Conservation (phyloP, 805 yeast genomes). For the Lipomyces starkeyi region DNA sequence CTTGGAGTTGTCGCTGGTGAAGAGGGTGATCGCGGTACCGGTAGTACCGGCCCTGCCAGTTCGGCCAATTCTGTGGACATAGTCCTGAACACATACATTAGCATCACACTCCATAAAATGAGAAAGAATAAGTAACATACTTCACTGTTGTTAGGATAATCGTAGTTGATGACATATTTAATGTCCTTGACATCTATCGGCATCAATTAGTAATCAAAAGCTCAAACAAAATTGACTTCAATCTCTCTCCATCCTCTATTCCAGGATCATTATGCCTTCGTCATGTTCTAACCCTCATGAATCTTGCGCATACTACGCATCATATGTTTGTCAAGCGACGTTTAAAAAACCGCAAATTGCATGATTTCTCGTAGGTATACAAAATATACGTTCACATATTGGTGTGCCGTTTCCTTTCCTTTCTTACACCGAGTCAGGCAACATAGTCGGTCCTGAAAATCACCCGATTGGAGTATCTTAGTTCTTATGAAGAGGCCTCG, state of each 20-base stretch:
- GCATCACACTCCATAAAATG: background rate
- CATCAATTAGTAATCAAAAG: background rate
- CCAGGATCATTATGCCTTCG: background rate
- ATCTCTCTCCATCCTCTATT: background rate
- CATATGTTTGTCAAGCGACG: background rate
- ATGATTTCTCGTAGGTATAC: background rate
- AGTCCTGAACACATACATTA: conserved; percentile 56
- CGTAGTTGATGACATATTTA: conserved; percentile 89
- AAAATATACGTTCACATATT: background rate
- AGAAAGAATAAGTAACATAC: background rate
- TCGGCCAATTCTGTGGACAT: conserved; percentile 98
- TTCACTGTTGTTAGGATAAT: conserved; percentile 98
- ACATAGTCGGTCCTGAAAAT: conserved; percentile 7
- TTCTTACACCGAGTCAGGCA: background rate
- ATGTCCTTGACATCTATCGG: conserved; percentile 93
- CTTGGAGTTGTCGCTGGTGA: conserved; percentile 84
- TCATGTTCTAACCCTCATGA: conserved; percentile 2
- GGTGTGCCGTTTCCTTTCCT: background rate
- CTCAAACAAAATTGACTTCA: background rate
- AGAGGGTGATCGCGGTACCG: conserved; percentile 95
- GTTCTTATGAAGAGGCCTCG: conserved; percentile 3
- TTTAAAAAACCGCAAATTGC: background rate
- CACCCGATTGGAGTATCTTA: conserved; percentile 1
- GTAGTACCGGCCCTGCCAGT: conserved; percentile 98
- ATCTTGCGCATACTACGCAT: background rate